Evolutionary conservation across 2,329 filamentous ascomycete genomes (phyloP).

Genomic region (Phyllosticta ampelicida): DNA sequence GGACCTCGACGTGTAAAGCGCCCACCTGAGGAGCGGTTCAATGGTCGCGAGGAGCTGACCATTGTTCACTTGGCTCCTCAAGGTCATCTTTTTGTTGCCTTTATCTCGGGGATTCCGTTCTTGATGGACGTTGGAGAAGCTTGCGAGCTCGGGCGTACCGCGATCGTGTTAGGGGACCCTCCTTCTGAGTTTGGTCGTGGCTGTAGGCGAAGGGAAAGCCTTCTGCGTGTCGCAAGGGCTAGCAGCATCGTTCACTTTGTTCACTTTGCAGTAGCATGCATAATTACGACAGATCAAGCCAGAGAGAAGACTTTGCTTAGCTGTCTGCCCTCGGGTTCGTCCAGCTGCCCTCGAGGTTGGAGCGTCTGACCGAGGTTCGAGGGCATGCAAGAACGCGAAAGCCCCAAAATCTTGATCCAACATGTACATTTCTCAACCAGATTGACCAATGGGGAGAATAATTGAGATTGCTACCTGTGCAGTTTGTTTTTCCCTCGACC

Average conservation of each 20-base stretch:
- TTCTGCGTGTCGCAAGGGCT: constrained; percentile 8
- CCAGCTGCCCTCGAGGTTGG: background rate
- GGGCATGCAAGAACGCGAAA: background rate
- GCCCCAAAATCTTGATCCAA: background rate
- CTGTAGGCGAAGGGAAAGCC: constrained; percentile 11
- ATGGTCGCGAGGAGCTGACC: constrained; percentile 22
- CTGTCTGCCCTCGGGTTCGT: background rate
- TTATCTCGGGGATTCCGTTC: constrained; percentile 10
- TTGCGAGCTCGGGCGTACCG: constrained; percentile 12
- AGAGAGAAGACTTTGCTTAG: constrained; percentile 2
- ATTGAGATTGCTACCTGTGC: too few relatives aligned
- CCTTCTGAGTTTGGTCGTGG: constrained; percentile 12
- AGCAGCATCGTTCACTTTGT: background rate
- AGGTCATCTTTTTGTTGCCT: constrained; percentile 11
- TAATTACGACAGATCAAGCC: constrained; percentile 4
- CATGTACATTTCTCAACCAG: background rate
- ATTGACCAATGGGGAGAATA: too few relatives aligned
- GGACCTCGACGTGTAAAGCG: constrained; percentile 20
- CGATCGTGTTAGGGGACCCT: constrained; percentile 12
- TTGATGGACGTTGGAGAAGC: constrained; percentile 10
- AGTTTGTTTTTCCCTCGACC: too few relatives aligned
- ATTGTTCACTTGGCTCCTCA: constrained; percentile 15
- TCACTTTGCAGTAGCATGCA: constrained; percentile 9
- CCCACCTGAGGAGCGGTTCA: constrained; percentile 20
- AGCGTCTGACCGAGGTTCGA: background rate